A percentile compares a stretch with the other conserved stretches of the same genome.
phyloP scores from a whole-genome alignment of 2,329 filamentous ascomycete species.

The Dryadomyces quercus-mongolicae region DNA sequence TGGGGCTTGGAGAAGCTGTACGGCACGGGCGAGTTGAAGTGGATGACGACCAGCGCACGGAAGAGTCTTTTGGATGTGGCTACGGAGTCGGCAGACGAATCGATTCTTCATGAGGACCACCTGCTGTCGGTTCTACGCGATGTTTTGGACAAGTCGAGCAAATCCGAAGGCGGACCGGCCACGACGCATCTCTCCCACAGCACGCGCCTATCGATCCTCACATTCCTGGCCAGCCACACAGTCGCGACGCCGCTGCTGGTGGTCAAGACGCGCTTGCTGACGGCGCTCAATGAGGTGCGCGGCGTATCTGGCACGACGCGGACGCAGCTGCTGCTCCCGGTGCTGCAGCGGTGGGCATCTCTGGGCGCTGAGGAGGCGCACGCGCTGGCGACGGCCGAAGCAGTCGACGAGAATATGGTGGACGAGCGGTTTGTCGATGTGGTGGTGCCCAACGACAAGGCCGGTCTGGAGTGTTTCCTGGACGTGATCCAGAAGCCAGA shows the following conservation, averaged over 20 bases:
- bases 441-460: constrained; percentile 39
- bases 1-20: constrained; percentile 60
- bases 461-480: constrained; percentile 40
- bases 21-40: constrained; percentile 31
- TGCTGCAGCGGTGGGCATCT: constrained; percentile 56
- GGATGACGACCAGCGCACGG: constrained; percentile 45
- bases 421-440: constrained; percentile 34
- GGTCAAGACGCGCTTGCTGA: constrained; percentile 62
- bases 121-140: constrained; percentile 52
- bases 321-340: constrained; percentile 63
- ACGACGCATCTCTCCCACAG: constrained; percentile 39
- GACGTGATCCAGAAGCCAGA: constrained; percentile 30
- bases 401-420: constrained; percentile 13
- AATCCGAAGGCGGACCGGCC: constrained; percentile 11
- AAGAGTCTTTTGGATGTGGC: constrained; percentile 47
- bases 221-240: constrained; percentile 63
- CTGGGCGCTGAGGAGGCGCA: constrained; percentile 38
- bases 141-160: constrained; percentile 38
- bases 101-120: constrained; percentile 64
- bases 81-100: constrained; percentile 62
- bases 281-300: constrained; percentile 59
- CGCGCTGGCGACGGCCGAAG: constrained; percentile 32
- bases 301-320: constrained; percentile 57
- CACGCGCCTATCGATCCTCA: constrained; percentile 51
- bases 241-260: constrained; percentile 53